Evolutionary conservation across 2,329 filamentous ascomycete genomes (phyloP), one percentile per base, ranked within the genome.

Genomic region (Trichoderma atroviride): DNA sequence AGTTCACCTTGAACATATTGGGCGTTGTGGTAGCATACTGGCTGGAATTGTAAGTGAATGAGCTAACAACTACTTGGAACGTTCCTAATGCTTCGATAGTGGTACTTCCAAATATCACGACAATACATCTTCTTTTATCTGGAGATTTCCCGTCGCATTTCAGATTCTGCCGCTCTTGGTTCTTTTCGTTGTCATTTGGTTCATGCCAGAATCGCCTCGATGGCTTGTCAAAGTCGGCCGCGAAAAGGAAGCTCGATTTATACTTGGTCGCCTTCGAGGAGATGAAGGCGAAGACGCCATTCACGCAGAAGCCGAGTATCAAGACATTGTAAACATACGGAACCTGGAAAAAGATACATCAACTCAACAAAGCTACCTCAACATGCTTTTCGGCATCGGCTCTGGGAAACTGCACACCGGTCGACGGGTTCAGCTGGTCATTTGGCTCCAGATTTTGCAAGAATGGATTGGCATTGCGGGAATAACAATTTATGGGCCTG

Each of bases 1-100:
- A 92, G 74, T 92, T 93, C 71, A 92, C 89, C 0, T 78, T 92
- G 10, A 93, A 92, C 75, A 92, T 92, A 70, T 88, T 91, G 59
- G 90, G 90, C 74, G 88, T 92, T 0, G 86, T 89, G 0, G 78
- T 81, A 3, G 79, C 79, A 3, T 91, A 91, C 72, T 90, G 88
- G 88, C 77, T 85, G 7, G 82, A 84, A 73, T 89, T 86, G 76
- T 78, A 58, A 74, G 10, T 27, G 6, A 1, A 4, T 16, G 13
- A 16, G 16, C 6, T 43, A 7, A n/a, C 19, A 43, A 43, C 40
- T 10, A 9, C 16, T 43, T n/a, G 7, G 6, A 19, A 43, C 19
- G 40, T 13, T 24, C n/a, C 61, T 69, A 47, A 69, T 19, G 14
- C 6, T 27, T 13, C 10, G 29, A 43, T 52, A 78, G 75, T 71